Conservation (phyloP, 352 stramenopile genomes). For the Peronospora farinosa region DNA sequence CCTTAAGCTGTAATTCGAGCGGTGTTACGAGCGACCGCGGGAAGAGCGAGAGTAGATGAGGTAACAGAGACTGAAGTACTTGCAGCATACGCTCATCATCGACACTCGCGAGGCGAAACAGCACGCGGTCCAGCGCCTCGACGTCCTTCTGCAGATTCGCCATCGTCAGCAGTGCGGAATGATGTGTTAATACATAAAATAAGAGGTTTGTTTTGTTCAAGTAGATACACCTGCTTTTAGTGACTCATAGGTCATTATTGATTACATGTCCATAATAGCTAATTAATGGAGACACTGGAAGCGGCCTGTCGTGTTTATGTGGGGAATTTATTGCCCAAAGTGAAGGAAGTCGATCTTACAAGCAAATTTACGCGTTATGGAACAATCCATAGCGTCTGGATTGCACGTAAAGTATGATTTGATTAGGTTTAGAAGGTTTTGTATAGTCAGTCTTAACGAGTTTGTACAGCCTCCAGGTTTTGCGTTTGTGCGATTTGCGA, state of each 20-base stretch:
- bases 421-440: neutral
- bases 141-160: constrained; percentile 41
- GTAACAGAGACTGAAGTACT: constrained; percentile 59
- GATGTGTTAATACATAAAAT: neutral
- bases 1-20: constrained; percentile 46
- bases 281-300: constrained; percentile 2
- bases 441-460: constrained; percentile 11
- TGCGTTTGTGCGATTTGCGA: constrained; percentile 66
- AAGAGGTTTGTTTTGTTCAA: too few species aligned
- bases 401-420: constrained; percentile 55
- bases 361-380: constrained; percentile 58
- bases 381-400: constrained; percentile 66
- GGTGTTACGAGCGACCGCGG: constrained; percentile 31
- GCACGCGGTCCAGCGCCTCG: constrained; percentile 65
- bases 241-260: neutral
- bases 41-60: constrained; percentile 62
- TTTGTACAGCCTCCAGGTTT: constrained; percentile 61
- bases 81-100: constrained; percentile 56
- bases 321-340: constrained; percentile 64
- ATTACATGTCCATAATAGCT: neutral
- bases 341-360: constrained; percentile 59
- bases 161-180: constrained; percentile 12
- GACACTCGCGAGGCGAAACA: constrained; percentile 69
- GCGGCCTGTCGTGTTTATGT: constrained; percentile 60
- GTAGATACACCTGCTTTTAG: neutral